A percentile compares a stretch with the other conserved stretches of the same genome.
These are phyloP conservation scores for Phaeosphaeria sp. DNA, from an alignment of 2,329 filamentous ascomycete genomes.

Conservation along the genomic window DNA sequence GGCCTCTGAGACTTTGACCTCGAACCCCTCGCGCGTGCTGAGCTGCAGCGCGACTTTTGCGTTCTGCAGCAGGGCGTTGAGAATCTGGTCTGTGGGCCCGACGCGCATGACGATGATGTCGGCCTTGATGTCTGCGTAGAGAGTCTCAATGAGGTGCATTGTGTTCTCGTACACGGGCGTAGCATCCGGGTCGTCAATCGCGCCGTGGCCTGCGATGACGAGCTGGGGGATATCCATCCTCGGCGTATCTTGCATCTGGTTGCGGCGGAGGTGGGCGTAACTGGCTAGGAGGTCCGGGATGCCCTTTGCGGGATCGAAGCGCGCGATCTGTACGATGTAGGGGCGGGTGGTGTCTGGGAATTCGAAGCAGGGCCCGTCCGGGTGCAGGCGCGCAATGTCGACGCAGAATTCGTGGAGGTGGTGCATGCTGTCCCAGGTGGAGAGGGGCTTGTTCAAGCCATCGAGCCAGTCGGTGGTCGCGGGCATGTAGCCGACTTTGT, in stretches of 20 bases:
- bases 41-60: constrained; percentile 78
- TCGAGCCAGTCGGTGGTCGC: constrained; percentile 87
- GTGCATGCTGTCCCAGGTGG: constrained; percentile 73
- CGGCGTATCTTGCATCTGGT: constrained; percentile 60
- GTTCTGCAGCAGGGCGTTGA: constrained; percentile 77
- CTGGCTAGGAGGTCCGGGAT: constrained; percentile 78
- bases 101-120: constrained; percentile 79
- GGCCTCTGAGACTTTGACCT: constrained; percentile 86
- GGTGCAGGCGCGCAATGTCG: constrained; percentile 62
- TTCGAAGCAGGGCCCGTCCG: constrained; percentile 51
- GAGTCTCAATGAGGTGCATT: constrained; percentile 68
- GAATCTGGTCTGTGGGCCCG: constrained; percentile 78
- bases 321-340: constrained; percentile 81
- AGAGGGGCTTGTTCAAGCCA: constrained; percentile 78
- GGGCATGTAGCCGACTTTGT: constrained; percentile 76
- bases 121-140: constrained; percentile 57
- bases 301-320: constrained; percentile 84
- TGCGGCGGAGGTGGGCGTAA: constrained; percentile 74
- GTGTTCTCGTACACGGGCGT: constrained; percentile 75
- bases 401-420: constrained; percentile 77
- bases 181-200: constrained; percentile 81
- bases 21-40: constrained; percentile 82
- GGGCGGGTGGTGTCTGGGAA: constrained; percentile 67
- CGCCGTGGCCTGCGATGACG: constrained; percentile 79
- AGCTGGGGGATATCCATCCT: constrained; percentile 70